Evolutionary conservation across 2,329 filamentous ascomycete genomes (phyloP), one percentile per base, ranked within the genome.

Genomic region (Aureobasidium leucospermi): DNA sequence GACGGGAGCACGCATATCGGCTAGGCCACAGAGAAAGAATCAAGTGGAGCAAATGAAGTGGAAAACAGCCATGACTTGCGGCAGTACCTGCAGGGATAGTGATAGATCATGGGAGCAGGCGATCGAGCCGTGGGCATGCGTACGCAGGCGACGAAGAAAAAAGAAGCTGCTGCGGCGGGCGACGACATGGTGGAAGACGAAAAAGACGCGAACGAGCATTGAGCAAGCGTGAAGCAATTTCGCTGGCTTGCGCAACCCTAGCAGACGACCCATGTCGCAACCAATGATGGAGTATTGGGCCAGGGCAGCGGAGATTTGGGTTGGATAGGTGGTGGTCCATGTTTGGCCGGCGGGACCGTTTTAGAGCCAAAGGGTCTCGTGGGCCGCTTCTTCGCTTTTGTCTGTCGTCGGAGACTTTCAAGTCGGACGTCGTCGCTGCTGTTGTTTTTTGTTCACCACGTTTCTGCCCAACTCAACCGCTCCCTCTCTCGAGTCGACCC

Each of bases 41-140:
- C 41, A 45, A 56, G 52, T 56, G 52, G 52, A 56, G 52, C 51
- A 43, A 16, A 34, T 34, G 19, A 38, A 45, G 49, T 31, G 52
- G 19, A 56, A 56, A 56, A 46, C 32, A 48, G 55, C 55, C 41
- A 31, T 34, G 42, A 58, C 42, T n/a, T 48, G 43, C 55, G 55
- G 55, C 55, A 58, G 55, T 58, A 58, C 55, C 55, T 58, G 55
- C 55, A 58, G 55, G 55, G 55, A 58, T 58, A 48, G 55, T 47
- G 55, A 58, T 32, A 23, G 48, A 29, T 52, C 36, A 28, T 39
- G 16, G 55, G 32, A 39, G 42, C 53, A 57, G 31, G 19, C 42
- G 53, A 48, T 47, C 43, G 42, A 43, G 55, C 55, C 43, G 23
- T 48, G 42, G 31, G 55, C 42, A 43, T 23, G 28, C 51, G 52